Evolutionary conservation across 1,139 yeast genomes (phyloP).

Genomic region (Zygoascus sp.): DNA sequence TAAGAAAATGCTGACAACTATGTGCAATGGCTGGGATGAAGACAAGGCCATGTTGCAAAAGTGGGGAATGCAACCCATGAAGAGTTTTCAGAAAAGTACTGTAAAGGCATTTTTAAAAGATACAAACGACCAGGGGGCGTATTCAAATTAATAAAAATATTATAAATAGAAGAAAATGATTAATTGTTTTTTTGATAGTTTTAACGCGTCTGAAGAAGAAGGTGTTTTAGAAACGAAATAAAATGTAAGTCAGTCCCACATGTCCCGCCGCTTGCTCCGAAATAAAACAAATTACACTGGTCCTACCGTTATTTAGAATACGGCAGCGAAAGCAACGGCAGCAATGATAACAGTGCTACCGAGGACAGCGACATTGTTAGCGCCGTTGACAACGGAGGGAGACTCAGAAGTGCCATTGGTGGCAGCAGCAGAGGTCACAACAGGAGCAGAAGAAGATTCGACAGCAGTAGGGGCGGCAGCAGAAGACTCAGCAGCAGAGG

Average conservation of each 20-base stretch:
- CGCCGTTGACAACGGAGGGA: neutral
- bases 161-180: neutral
- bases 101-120: neutral
- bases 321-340: conserved; percentile 5
- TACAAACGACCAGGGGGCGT: neutral
- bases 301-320: neutral
- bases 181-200: no score
- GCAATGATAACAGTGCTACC: conserved; percentile 3
- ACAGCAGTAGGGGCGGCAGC: conserved; percentile 15
- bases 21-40: conserved; percentile 84
- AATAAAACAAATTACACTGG: neutral
- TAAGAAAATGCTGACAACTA: conserved; percentile 73
- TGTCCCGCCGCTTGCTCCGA: neutral
- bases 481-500: conserved; percentile 13
- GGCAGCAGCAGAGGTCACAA: conserved; percentile 12
- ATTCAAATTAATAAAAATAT: neutral
- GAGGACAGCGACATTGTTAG: neutral
- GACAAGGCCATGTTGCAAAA: conserved; percentile 60
- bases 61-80: conserved; percentile 74
- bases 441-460: conserved; percentile 12
- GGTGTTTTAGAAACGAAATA: no score
- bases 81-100: conserved; percentile 40
- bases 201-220: no score
- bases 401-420: neutral
- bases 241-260: neutral